Base-by-base conservation (phyloP, 805 yeast genomes). In the Priceomyces haplophilus region DNA sequence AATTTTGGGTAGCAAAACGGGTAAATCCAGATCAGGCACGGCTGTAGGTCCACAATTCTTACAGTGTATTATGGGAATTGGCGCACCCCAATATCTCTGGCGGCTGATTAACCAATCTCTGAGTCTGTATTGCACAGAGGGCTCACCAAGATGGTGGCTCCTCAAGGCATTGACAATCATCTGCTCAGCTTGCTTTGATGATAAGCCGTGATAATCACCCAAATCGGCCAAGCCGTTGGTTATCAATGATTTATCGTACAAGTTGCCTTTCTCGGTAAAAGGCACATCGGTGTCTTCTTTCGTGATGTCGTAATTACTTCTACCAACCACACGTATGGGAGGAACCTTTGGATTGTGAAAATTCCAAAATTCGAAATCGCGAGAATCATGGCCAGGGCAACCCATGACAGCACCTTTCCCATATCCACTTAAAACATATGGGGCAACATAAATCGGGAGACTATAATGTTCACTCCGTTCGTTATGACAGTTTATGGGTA, bases 381-480 rank as follows among this genome's bases (percentile, higher is more conserved):
- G 75, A 35, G 71, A 68, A 61, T 93, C 98, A 61, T 90, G 97
- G 0, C 85, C 96, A 2, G 99, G 99, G 54, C 95, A 88, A 1
- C 99, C 99, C 98, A 93, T 91, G 0, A 91, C 98, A 0, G 96
- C 96, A 31, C 97, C 96, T 43, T 80, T 80, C 0, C 97, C 97
- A 57, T 91, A 91, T 3, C 76, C 67, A 3, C 85, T 81, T 27
- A 91, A 59, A 0, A 91, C 98, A 61, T 90, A 93, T 0, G 97
- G 96, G 0, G 98, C 97, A 2, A 76, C 90, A 66, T 78, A 93
- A 0, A 91, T 80, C 0, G 97, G 97, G 4, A 91, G 45, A 2
- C 61, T 56, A 42, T 36, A 65, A 0, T 23, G 24, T 5, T 41
- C 35, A 1, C 12, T 15, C 3, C 23, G 30, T 2, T 52, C 39